Base-by-base conservation (phyloP, 2,329 filamentous ascomycete species). In the Hymenoscyphus albidus region DNA sequence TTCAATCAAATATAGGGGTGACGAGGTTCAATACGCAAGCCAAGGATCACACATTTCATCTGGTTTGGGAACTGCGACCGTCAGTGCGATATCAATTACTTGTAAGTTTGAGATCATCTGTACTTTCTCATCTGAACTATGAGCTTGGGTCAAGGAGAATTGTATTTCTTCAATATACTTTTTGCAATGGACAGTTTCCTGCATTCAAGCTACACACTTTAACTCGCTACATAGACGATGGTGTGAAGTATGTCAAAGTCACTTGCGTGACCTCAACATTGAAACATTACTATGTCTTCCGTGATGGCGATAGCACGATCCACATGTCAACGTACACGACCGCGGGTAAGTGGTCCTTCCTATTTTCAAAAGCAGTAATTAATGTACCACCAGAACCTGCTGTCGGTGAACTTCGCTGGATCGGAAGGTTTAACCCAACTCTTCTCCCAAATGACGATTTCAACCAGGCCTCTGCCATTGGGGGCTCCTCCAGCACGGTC, bases 201-300 rank as follows among this genome's bases (percentile, higher is more conserved):
- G 16, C 5, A 16, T 44, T 16, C 16, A 18, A 9, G 16, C 3
- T 22, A 12, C 44, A 18, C 14, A n/a, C 3, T 58, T 31, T 58
- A 18, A 58, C 56, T 51, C 5, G 18, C 12, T 18, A 18, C 31
- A 32, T 39, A 67, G 65, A 60, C 38, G 58, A 58, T 16, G 61
- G 59, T 18, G 62, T 62, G 18, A 44, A 62, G 66, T 86, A 85
- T 71, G 81, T 87, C 70, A 88, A 87, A 74, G 80, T 89, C 44
- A 87, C 84, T 14, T 88, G 85, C 71, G 80, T 78, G 9, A 85
- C 85, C 0, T 79, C 77, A 56, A 86, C 81, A n/a, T 76, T 88
- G 64, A 89, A 83, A 0, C 87, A 89, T 44, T 89, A 89, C 76
- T 81, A 85, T 69, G 82, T 89, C 5, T 82, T 86, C 13, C 81